Evolutionary conservation across 352 stramenopile species (phyloP).

Genomic region (Pythium apleroticum): DNA sequence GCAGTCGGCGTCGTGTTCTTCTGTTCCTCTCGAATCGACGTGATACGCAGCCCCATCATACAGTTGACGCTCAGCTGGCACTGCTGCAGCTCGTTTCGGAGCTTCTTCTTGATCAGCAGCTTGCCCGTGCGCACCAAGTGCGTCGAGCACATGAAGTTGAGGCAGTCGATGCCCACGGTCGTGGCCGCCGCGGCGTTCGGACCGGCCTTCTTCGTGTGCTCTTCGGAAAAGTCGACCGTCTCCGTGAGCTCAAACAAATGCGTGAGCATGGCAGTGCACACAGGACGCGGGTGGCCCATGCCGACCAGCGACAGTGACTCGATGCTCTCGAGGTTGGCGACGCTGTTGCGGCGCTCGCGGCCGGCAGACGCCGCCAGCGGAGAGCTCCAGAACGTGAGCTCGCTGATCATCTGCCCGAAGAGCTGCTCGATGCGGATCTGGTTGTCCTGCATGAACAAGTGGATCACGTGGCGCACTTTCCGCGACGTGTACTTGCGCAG

Average conservation of each 20-base stretch:
- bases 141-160: conserved; percentile 86
- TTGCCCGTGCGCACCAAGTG: conserved; percentile 71
- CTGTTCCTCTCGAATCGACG: conserved; percentile 51
- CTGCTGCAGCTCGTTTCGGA: conserved; percentile 74
- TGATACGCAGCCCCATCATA: conserved; percentile 86
- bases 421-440: conserved; percentile 65
- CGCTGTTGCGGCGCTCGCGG: conserved; percentile 42
- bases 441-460: conserved; percentile 81
- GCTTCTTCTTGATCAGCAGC: conserved; percentile 70
- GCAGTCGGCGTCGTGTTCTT: conserved; percentile 27
- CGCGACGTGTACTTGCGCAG: conserved; percentile 85
- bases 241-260: conserved; percentile 85
- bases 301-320: conserved; percentile 67
- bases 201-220: conserved; percentile 28
- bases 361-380: conserved; percentile 27
- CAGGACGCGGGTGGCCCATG: conserved; percentile 67
- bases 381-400: conserved; percentile 82
- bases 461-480: conserved; percentile 82
- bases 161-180: conserved; percentile 76
- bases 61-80: conserved; percentile 80
- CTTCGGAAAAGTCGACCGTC: conserved; percentile 81
- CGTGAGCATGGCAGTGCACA: conserved; percentile 77
- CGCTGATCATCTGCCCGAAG: conserved; percentile 82
- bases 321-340: conserved; percentile 38
- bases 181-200: conserved; percentile 42